Conservation (phyloP, 345 rosid genomes). For the Hevea brasiliensis region DNA sequence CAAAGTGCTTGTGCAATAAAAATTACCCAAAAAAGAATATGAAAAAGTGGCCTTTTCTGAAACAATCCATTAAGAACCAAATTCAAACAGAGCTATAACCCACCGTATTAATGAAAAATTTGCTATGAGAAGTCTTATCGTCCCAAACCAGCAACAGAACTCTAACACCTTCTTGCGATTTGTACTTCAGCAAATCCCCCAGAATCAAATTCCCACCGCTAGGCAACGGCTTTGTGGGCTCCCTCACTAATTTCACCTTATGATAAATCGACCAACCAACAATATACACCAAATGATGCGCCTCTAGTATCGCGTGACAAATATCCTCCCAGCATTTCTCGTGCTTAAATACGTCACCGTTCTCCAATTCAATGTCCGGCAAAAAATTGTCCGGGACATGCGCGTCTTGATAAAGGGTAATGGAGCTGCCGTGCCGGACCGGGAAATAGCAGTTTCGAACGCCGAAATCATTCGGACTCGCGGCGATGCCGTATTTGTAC, state of each 20-base stretch:
- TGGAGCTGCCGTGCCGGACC: conserved; percentile 50
- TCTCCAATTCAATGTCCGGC: conserved; percentile 63
- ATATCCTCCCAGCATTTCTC: conserved; percentile 89
- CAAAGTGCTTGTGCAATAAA: too few species aligned
- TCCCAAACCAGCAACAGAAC: conserved; percentile 89
- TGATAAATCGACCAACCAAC: conserved; percentile 89
- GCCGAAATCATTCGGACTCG: conserved; percentile 33
- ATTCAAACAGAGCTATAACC: too few species aligned
- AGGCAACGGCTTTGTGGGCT: conserved; percentile 56
- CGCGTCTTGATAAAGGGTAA: conserved; percentile 84
- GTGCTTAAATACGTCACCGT: conserved; percentile 46
- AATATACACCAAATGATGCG: conserved; percentile 78
- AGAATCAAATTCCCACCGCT: conserved; percentile 59
- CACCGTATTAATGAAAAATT: conserved; percentile 72
- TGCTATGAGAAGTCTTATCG: conserved; percentile 84
- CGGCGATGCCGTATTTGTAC: conserved; percentile 47
- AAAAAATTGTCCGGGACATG: conserved; percentile 48
- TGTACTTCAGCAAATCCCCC: conserved; percentile 77
- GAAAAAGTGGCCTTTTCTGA: neutral
- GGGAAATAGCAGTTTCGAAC: conserved; percentile 68
- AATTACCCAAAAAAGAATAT: too few species aligned
- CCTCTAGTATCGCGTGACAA: conserved; percentile 76
- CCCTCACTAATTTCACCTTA: conserved; percentile 67
- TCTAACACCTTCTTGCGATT: conserved; percentile 83
- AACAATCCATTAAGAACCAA: too few species aligned